Conservation (phyloP, 495 filamentous ascomycete species). For the Bathelium albidoporum region DNA sequence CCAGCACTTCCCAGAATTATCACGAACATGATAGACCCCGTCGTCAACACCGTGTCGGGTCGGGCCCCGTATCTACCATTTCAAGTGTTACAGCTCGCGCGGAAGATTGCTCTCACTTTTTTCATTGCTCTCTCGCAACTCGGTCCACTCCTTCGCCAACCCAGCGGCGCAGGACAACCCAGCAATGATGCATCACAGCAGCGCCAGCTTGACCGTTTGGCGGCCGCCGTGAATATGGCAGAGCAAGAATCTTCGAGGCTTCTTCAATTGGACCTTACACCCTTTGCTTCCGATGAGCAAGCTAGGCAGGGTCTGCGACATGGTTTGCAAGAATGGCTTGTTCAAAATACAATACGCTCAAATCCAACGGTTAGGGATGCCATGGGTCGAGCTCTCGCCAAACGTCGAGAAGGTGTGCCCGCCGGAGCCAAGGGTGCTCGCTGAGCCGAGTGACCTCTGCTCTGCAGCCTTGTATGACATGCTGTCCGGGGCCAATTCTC, state of each 20-base stretch:
- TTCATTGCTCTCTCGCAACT: slow-evolving; percentile 90
- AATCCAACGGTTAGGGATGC: slow-evolving; percentile 34
- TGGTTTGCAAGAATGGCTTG: slow-evolving; percentile 32
- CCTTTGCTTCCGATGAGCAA: slow-evolving; percentile 65
- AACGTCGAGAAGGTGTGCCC: slow-evolving; percentile 22
- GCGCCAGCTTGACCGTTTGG: slow-evolving; percentile 48
- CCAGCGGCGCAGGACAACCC: slow-evolving; percentile 17
- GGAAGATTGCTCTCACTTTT: slow-evolving; percentile 65
- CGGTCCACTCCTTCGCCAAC: slow-evolving; percentile 46
- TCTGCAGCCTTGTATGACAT: background rate
- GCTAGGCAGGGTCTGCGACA: slow-evolving; percentile 33
- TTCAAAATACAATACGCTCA: slow-evolving; percentile 33
- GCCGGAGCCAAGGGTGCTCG: background rate
- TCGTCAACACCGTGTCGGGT: slow-evolving; percentile 40
- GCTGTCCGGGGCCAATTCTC: too few species aligned
- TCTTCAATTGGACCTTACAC: slow-evolving; percentile 66
- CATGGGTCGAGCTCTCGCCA: slow-evolving; percentile 24
- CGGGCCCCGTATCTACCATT: slow-evolving; percentile 74
- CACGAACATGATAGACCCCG: slow-evolving; percentile 49
- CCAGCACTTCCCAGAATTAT: slow-evolving; percentile 48
- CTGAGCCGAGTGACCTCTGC: background rate
- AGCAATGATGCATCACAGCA: slow-evolving; percentile 24
- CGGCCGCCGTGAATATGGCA: slow-evolving; percentile 40
- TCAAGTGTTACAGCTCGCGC: slow-evolving; percentile 67
- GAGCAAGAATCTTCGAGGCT: slow-evolving; percentile 61